A percentile compares a stretch with the other conserved stretches of the same genome.
These are phyloP conservation scores for Pezicula radicicola DNA, from an alignment of 2,329 filamentous ascomycete genomes.

Conservation along the genomic window DNA sequence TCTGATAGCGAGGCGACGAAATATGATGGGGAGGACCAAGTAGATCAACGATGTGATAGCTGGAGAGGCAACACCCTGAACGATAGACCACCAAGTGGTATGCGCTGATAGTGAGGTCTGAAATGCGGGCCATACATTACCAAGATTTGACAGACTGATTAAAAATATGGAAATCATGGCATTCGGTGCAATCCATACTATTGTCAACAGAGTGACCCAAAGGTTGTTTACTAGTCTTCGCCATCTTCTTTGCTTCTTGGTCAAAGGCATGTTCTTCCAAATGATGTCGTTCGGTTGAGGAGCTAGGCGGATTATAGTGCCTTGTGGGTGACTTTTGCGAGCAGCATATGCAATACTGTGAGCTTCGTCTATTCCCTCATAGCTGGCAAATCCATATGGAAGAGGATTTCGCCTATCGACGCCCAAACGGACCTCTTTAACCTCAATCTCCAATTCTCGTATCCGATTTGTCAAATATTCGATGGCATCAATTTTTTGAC, in stretches of 20 bases:
- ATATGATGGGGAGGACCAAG: conserved; percentile 83
- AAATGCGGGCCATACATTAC: conserved; percentile 76
- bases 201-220: conserved; percentile 77
- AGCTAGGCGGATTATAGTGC: conserved; percentile 73
- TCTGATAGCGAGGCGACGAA: conserved; percentile 78
- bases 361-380: conserved; percentile 81
- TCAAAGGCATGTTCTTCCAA: conserved; percentile 87
- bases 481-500: conserved; percentile 86
- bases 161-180: conserved; percentile 92
- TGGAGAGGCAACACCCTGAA: conserved; percentile 89
- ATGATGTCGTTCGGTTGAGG: conserved; percentile 90
- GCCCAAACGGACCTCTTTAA: conserved; percentile 76
- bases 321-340: conserved; percentile 76
- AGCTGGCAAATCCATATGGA: conserved; percentile 92
- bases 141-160: conserved; percentile 79
- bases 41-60: conserved; percentile 86
- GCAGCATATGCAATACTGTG: conserved; percentile 82
- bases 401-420: conserved; percentile 87
- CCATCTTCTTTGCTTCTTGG: conserved; percentile 64
- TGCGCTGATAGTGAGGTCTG: conserved; percentile 58
- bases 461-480: conserved; percentile 89
- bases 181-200: conserved; percentile 90
- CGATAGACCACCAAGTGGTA: conserved; percentile 72
- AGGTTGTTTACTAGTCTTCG: conserved; percentile 76
- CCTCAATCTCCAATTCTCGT: conserved; percentile 74